These are phyloP conservation scores for Coriolopsis trogii DNA, from an alignment of 1,284 basidiomycete genomes.

Conservation along the genomic window DNA sequence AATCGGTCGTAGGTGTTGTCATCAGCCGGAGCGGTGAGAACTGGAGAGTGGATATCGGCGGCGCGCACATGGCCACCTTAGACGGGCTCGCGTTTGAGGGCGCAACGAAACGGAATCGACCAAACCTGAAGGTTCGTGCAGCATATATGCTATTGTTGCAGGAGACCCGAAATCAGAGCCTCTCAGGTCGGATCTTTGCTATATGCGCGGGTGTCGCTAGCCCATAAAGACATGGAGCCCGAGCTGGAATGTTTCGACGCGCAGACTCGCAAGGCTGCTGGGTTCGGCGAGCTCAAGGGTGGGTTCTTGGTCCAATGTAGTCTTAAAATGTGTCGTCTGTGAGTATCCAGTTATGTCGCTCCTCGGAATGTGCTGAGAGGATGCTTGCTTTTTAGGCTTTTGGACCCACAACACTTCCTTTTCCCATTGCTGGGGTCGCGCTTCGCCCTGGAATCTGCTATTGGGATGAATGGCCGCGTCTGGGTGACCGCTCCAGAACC, in stretches of 20 bases:
- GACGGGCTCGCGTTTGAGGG: slow-evolving; percentile 87
- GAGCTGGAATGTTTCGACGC: slow-evolving; percentile 89
- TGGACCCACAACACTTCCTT: slow-evolving; percentile 76
- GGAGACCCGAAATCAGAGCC: background rate
- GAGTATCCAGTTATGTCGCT: slow-evolving; percentile 32
- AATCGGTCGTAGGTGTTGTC: slow-evolving; percentile 78
- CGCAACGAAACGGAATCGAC: slow-evolving; percentile 82
- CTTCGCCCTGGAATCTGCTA: slow-evolving; percentile 78
- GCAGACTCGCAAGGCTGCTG: slow-evolving; percentile 80
- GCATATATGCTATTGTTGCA: background rate
- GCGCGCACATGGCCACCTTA: slow-evolving; percentile 74
- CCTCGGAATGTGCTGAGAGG: background rate
- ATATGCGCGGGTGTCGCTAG: slow-evolving; percentile 83
- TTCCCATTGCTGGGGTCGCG: slow-evolving; percentile 71
- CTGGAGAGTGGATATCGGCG: slow-evolving; percentile 83
- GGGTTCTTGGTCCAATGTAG: slow-evolving; percentile 79
- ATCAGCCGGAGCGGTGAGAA: slow-evolving; percentile 74
- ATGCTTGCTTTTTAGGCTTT: slow-evolving; percentile 56
- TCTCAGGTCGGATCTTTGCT: slow-evolving; percentile 76
- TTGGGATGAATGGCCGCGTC: slow-evolving; percentile 82
- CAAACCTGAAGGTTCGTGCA: slow-evolving; percentile 72
- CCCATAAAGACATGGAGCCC: slow-evolving; percentile 89
- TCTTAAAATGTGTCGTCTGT: slow-evolving; percentile 79
- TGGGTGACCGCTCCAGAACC: slow-evolving; percentile 76
- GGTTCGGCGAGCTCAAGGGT: slow-evolving; percentile 82